phyloP scores from a whole-genome alignment of 163 green algal species.

The Chlorella variabilis region DNA sequence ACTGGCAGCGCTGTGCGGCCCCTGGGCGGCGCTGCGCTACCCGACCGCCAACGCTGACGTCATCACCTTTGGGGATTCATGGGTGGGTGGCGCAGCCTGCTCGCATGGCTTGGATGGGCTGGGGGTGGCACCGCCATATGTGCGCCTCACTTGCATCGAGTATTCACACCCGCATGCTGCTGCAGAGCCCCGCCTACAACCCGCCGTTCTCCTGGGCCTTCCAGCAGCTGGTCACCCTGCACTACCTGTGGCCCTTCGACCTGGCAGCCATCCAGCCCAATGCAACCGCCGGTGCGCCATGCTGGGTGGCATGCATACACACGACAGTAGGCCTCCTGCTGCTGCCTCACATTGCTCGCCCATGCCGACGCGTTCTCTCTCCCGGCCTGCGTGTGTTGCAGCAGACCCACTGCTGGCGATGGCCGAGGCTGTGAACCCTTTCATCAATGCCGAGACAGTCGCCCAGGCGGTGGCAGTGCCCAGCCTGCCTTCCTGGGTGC shows the following conservation, averaged over 20 bases:
- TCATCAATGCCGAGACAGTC: background rate
- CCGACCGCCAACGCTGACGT: constrained; percentile 31
- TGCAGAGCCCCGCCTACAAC: constrained; percentile 24
- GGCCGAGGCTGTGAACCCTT: background rate
- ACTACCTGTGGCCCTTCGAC: constrained; percentile 26
- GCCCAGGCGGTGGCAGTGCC: background rate
- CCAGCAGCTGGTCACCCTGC: constrained; percentile 36
- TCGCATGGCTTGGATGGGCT: too few species aligned
- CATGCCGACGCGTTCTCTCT: too few species aligned
- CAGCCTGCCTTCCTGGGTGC: background rate
- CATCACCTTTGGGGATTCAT: constrained; percentile 31
- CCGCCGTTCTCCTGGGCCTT: constrained; percentile 33
- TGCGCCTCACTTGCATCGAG: too few species aligned
- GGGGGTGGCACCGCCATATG: too few species aligned
- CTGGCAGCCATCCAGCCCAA: background rate
- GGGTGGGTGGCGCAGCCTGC: too few species aligned
- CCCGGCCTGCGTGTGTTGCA: background rate
- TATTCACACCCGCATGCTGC: too few species aligned
- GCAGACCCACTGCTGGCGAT: background rate
- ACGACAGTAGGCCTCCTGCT: too few species aligned
- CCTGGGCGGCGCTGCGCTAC: constrained; percentile 17
- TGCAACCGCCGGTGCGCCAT: background rate
- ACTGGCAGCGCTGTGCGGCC: constrained; percentile 31
- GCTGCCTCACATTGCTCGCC: too few species aligned
- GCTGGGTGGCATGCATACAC: background rate